These are phyloP conservation scores for Bruguiera gymnorhiza DNA, from an alignment of 345 rosid species.

Conservation along the genomic window DNA sequence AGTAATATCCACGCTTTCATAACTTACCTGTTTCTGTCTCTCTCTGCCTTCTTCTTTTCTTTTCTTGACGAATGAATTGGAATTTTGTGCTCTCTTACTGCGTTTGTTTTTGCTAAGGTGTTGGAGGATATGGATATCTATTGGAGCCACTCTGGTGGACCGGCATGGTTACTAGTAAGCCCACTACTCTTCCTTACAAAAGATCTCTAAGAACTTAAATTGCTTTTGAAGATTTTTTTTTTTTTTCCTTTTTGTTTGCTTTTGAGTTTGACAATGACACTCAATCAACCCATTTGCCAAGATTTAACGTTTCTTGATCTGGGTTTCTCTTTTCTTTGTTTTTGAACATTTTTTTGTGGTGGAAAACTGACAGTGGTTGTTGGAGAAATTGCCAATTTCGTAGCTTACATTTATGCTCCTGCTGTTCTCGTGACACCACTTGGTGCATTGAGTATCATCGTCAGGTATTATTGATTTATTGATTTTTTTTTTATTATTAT, in stretches of 20 bases:
- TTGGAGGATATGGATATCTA: slow-evolving; percentile 76
- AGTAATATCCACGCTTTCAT: slow-evolving; percentile 21
- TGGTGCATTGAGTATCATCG: slow-evolving; percentile 75
- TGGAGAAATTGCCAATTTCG: slow-evolving; percentile 70
- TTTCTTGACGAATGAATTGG: not conserved
- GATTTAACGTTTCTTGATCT: not conserved
- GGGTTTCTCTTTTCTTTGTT: not conserved
- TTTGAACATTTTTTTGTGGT: not conserved
- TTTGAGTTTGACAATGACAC: not conserved
- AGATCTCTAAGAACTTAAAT: too few relatives aligned
- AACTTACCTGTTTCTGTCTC: not conserved
- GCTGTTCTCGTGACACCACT: slow-evolving; percentile 80
- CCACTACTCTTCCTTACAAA: not conserved
- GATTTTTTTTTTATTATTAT: not conserved
- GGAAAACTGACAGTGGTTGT: slow-evolving; percentile 49
- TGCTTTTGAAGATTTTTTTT: too few relatives aligned
- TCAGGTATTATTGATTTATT: slow-evolving; percentile 38
- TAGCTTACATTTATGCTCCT: slow-evolving; percentile 69
- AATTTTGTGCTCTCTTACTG: not conserved
- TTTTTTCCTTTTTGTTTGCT: not conserved
- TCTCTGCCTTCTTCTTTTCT: not conserved
- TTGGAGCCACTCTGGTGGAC: slow-evolving; percentile 87
- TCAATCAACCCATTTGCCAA: not conserved
- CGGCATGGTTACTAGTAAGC: slow-evolving; percentile 81
- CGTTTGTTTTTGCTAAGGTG: slow-evolving; percentile 32